phyloP scores from a whole-genome alignment of 768 basidiomycete species.

The Lentinula detonsa region DNA sequence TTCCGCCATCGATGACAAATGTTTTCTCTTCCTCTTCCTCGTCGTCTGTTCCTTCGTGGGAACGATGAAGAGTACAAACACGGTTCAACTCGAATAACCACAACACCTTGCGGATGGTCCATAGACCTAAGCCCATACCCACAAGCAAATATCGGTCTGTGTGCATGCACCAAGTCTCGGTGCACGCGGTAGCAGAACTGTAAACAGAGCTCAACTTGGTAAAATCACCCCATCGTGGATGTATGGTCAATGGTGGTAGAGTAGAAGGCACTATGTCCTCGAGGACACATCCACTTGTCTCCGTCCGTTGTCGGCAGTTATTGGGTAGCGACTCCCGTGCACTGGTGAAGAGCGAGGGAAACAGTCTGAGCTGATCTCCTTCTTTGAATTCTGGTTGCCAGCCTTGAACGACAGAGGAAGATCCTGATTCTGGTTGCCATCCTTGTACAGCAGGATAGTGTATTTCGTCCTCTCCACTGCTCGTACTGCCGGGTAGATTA shows the following conservation, averaged over 20 bases:
- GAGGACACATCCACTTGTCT: neutral
- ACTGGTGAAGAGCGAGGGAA: constrained; percentile 13
- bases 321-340: constrained; percentile 13
- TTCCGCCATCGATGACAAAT: neutral
- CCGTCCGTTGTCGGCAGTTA: constrained; percentile 15
- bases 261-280: neutral
- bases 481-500: neutral
- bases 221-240: constrained; percentile 64
- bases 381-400: neutral
- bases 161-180: constrained; percentile 49
- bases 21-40: neutral
- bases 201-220: neutral
- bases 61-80: constrained; percentile 18
- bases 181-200: constrained; percentile 30
- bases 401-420: neutral
- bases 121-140: constrained; percentile 41
- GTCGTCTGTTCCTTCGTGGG: neutral
- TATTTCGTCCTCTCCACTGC: neutral
- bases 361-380: constrained; percentile 2
- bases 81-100: constrained; percentile 54
- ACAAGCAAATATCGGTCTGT: constrained; percentile 50
- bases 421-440: neutral
- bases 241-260: constrained; percentile 31
- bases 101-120: constrained; percentile 64
- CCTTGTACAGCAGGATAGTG: neutral